phyloP scores from a whole-genome alignment of 306 rosid genomes.

The Fragaria nilgerrensis region DNA sequence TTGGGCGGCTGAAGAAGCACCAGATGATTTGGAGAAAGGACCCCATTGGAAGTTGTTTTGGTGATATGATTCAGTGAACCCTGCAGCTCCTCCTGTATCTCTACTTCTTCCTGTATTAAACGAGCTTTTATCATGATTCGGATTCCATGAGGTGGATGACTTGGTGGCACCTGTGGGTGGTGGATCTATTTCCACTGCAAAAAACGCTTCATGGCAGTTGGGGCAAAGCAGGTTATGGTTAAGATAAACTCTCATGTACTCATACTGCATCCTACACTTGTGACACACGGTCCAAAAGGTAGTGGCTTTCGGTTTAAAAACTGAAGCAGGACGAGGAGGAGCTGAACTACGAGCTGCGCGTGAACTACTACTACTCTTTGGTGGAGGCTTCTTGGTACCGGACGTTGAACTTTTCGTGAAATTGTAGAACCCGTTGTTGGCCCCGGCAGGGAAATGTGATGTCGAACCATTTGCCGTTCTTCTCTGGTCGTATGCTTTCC shows the following conservation, averaged over 20 bases:
- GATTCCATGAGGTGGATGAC: constrained; percentile 51
- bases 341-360: constrained; percentile 49
- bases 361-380: constrained; percentile 38
- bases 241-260: constrained; percentile 82
- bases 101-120: constrained; percentile 41
- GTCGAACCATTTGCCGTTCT: constrained; percentile 32
- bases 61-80: constrained; percentile 32
- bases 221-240: constrained; percentile 92
- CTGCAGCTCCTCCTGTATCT: constrained; percentile 33
- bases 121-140: constrained; percentile 42
- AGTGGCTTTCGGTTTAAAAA: constrained; percentile 47
- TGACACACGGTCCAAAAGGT: constrained; percentile 95
- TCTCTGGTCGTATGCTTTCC: constrained; percentile 57
- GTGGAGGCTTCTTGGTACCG: constrained; percentile 31
- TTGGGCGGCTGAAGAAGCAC: constrained; percentile 71
- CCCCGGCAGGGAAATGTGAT: constrained; percentile 46
- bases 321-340: constrained; percentile 47
- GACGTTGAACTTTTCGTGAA: constrained; percentile 52
- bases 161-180: constrained; percentile 68
- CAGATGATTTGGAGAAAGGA: constrained; percentile 63
- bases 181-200: constrained; percentile 77
- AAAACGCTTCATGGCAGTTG: constrained; percentile 78
- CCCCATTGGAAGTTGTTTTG: constrained; percentile 65
- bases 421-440: constrained; percentile 50
- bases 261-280: constrained; percentile 92